Evolutionary conservation across 106 monocot species (phyloP).

Genomic region (Dactylorhiza incarnata): DNA sequence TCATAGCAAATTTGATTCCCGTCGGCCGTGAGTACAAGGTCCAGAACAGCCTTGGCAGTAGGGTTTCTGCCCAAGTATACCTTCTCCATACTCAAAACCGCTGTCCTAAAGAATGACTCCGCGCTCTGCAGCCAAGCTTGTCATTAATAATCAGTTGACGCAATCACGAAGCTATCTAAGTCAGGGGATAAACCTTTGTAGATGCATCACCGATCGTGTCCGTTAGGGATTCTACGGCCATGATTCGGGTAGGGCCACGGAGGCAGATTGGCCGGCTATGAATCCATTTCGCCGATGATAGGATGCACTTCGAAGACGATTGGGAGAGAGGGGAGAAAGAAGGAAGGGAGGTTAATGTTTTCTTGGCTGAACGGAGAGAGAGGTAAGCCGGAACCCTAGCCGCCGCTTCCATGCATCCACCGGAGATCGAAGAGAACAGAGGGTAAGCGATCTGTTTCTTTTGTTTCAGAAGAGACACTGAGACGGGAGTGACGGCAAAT

Average conservation of each 20-base stretch:
- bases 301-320: neutral
- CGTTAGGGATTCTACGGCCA: conserved; percentile 9
- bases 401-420: neutral
- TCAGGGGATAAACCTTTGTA: neutral
- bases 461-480: neutral
- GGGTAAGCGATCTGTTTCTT: neutral
- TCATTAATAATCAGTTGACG: neutral
- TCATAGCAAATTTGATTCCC: conserved; percentile 70
- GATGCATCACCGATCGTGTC: neutral
- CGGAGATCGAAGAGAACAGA: neutral
- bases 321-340: conserved; percentile 2
- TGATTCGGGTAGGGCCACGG: conserved; percentile 6
- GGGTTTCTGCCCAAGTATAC: conserved; percentile 75
- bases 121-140: conserved; percentile 26
- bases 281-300: neutral
- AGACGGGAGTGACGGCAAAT: neutral
- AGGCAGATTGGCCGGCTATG: conserved; percentile 13
- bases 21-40: conserved; percentile 54
- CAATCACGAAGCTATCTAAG: neutral
- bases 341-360: neutral
- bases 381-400: neutral
- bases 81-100: conserved; percentile 73
- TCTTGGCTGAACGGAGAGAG: neutral
- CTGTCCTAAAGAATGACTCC: conserved; percentile 52
- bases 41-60: conserved; percentile 72